A percentile compares a stretch with the other conserved stretches of the same genome.
Evolutionary conservation across 495 filamentous ascomycete species (phyloP).

Genomic region (Penicillium alfredii): DNA sequence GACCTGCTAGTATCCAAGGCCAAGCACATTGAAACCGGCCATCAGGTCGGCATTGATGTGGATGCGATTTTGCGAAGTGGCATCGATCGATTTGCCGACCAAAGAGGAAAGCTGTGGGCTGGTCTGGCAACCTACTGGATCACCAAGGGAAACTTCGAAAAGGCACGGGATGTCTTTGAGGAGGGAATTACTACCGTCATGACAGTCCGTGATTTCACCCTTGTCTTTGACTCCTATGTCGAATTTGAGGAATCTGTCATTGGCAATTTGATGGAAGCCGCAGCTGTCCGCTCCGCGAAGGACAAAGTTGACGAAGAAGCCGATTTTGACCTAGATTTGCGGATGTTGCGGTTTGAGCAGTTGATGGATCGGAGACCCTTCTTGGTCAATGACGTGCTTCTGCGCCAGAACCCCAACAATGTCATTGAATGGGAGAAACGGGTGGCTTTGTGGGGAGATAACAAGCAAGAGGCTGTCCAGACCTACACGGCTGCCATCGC

Average conservation of each 20-base stretch:
- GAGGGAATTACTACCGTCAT: slow-evolving; percentile 97
- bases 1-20: slow-evolving; percentile 91
- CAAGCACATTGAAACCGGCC: slow-evolving; percentile 73
- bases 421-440: slow-evolving; percentile 97
- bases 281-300: slow-evolving; percentile 74
- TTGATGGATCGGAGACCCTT: slow-evolving; percentile 97
- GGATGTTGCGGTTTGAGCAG: slow-evolving; percentile 97
- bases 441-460: slow-evolving; percentile 90
- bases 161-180: slow-evolving; percentile 88
- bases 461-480: slow-evolving; percentile 83
- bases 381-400: slow-evolving; percentile 90
- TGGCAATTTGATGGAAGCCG: slow-evolving; percentile 80
- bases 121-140: slow-evolving; percentile 97
- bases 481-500: slow-evolving; percentile 94
- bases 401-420: slow-evolving; percentile 94
- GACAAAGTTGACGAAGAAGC: slow-evolving; percentile 76
- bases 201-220: slow-evolving; percentile 97
- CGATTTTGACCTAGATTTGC: slow-evolving; percentile 93
- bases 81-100: slow-evolving; percentile 87
- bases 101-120: slow-evolving; percentile 94
- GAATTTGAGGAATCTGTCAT: slow-evolving; percentile 98
- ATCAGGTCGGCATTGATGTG: slow-evolving; percentile 78
- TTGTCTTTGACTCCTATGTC: slow-evolving; percentile 92
- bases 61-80: slow-evolving; percentile 92
- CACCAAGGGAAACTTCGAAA: slow-evolving; percentile 84